Conservation (phyloP, 768 basidiomycete species). For the Ramaria rubella region DNA sequence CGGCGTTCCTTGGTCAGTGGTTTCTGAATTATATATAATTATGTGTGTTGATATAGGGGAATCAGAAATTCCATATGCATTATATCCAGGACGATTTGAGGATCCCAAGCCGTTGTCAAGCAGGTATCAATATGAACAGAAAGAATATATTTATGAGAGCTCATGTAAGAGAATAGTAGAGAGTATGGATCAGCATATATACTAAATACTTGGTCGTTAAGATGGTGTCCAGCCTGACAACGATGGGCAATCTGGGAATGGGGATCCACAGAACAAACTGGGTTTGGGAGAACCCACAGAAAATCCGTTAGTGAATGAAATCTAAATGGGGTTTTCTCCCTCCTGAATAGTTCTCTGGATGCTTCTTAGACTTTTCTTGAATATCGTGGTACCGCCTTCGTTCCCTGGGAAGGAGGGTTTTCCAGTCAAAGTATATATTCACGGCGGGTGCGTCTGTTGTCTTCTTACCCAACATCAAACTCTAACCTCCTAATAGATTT, state of each 20-base stretch:
- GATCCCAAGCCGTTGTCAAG: constrained; percentile 53
- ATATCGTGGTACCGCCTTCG: constrained; percentile 56
- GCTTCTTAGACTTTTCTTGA: constrained; percentile 49
- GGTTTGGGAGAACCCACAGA: constrained; percentile 64
- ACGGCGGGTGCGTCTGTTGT: constrained; percentile 51
- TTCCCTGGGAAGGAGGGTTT: constrained; percentile 37
- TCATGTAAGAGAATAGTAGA: constrained; percentile 33
- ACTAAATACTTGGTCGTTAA: constrained; percentile 19
- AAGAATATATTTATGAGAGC: constrained; percentile 55
- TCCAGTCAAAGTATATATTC: constrained; percentile 70
- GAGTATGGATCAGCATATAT: not conserved
- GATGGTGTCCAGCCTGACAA: constrained; percentile 58
- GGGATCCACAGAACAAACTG: constrained; percentile 43
- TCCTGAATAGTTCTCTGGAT: not conserved
- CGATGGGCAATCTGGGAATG: constrained; percentile 49
- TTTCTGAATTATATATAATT: not conserved
- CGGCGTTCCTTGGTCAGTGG: constrained; percentile 52
- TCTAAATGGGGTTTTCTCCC: not conserved
- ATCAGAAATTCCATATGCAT: constrained; percentile 66
- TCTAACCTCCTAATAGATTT: constrained; percentile 38
- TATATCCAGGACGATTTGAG: constrained; percentile 57
- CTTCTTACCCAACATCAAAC: not conserved
- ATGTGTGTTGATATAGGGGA: not conserved
- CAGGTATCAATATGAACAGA: constrained; percentile 48
- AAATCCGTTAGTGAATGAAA: constrained; percentile 45